These are phyloP conservation scores for Cantharellus anzutake DNA, from an alignment of 768 basidiomycete genomes.

Conservation along the genomic window DNA sequence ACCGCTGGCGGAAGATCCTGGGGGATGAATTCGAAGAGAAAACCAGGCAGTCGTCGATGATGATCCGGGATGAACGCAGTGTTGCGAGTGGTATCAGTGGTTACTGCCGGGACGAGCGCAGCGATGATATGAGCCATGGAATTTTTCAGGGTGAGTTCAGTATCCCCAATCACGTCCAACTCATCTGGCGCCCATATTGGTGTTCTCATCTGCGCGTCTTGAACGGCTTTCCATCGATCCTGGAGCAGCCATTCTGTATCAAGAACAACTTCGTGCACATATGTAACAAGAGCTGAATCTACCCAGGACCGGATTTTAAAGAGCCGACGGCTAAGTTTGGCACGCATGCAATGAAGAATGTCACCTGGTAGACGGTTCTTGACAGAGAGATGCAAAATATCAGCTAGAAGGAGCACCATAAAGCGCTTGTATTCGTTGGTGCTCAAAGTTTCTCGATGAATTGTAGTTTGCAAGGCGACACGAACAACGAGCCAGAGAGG, in stretches of 20 bases:
- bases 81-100: neutral
- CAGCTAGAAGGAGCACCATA: conserved; percentile 23
- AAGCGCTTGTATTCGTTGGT: conserved; percentile 27
- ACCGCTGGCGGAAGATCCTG: neutral
- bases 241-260: neutral
- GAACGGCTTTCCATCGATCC: neutral
- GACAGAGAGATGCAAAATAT: conserved; percentile 13
- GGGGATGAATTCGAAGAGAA: neutral
- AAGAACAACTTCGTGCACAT: neutral
- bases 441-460: conserved; percentile 4
- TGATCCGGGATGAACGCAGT: neutral
- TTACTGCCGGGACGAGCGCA: neutral
- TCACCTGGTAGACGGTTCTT: conserved; percentile 13
- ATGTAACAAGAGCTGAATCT: neutral
- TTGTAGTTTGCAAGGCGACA: conserved; percentile 22
- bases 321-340: conserved; percentile 14
- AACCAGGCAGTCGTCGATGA: neutral
- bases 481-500: conserved; percentile 32
- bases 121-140: neutral
- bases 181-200: neutral
- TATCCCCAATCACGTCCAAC: neutral
- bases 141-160: neutral
- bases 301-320: conserved; percentile 5
- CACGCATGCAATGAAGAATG: conserved; percentile 15
- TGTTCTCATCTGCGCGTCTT: neutral